Evolutionary conservation across 2,329 filamentous ascomycete genomes (phyloP).

Genomic region (Drechmeria coniospora): DNA sequence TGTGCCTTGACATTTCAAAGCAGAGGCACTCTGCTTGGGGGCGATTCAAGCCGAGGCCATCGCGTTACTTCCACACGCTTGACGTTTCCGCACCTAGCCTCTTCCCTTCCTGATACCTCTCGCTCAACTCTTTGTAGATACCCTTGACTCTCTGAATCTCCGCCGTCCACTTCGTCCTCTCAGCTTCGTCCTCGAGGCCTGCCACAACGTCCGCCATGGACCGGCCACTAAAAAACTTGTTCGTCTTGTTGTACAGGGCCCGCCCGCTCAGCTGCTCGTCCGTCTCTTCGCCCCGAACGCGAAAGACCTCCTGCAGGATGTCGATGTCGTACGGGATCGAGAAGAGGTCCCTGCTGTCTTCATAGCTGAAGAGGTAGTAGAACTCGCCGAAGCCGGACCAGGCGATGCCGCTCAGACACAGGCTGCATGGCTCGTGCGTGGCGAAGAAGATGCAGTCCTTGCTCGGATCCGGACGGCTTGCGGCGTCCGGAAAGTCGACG

Average conservation of each 20-base stretch:
- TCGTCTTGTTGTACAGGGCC: conserved; percentile 36
- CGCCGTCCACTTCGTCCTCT: conserved; percentile 15
- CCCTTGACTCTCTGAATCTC: conserved; percentile 33
- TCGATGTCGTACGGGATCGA: conserved; percentile 41
- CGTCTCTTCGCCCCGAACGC: conserved; percentile 26
- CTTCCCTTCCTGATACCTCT: conserved; percentile 34
- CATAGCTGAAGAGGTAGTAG: conserved; percentile 44
- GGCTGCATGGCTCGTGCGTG: conserved; percentile 43
- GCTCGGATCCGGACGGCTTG: conserved; percentile 20
- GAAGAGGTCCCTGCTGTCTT: conserved; percentile 41
- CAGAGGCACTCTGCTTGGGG: too few species aligned
- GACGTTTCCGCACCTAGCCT: conserved; percentile 23
- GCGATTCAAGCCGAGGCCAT: neutral
- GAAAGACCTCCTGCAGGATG: conserved; percentile 39
- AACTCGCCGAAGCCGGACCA: conserved; percentile 42
- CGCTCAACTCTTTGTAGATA: conserved; percentile 29
- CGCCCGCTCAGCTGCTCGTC: conserved; percentile 21
- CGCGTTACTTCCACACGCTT: conserved; percentile 31
- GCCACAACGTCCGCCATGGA: conserved; percentile 26
- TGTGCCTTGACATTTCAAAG: too few species aligned
- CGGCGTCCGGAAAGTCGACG: conserved; percentile 15
- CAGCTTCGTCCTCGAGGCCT: conserved; percentile 18
- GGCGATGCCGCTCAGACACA: conserved; percentile 41
- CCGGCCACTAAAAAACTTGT: conserved; percentile 36
- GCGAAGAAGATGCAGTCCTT: conserved; percentile 40